A percentile compares a stretch with the other conserved stretches of the same genome.
These are phyloP conservation scores for Cladophialophora carrionii DNA, from an alignment of 2,329 filamentous ascomycete genomes.

Conservation along the genomic window DNA sequence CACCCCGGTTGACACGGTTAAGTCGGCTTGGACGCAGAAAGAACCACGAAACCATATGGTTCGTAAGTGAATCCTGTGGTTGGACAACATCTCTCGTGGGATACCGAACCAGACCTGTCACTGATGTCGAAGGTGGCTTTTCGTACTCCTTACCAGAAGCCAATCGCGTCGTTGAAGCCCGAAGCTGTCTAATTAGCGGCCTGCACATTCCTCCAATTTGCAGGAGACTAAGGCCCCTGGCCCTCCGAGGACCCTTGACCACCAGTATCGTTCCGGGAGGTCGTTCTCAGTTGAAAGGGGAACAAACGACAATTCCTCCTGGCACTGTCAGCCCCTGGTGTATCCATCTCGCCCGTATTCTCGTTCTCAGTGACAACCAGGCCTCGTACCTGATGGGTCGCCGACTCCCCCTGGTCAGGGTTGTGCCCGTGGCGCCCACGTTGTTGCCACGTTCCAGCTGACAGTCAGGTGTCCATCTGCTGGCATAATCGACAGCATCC, in stretches of 20 bases:
- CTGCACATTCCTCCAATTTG: not conserved
- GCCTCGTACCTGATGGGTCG: not conserved
- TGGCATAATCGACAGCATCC: not conserved
- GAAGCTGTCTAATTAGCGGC: not conserved
- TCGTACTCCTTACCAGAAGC: too few species aligned
- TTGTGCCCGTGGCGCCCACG: not conserved
- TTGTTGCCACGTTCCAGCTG: not conserved
- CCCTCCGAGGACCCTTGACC: too few species aligned
- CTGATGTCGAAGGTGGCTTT: not conserved
- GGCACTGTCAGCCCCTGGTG: not conserved
- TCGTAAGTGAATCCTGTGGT: not conserved
- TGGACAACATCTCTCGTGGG: not conserved
- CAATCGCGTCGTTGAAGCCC: not conserved
- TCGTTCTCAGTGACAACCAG: too few species aligned
- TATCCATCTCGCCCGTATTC: not conserved
- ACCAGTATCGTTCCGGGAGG: not conserved
- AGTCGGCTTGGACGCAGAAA: not conserved
- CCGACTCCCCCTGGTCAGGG: not conserved
- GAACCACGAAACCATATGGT: not conserved
- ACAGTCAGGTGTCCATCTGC: not conserved
- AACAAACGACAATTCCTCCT: not conserved
- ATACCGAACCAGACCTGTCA: not conserved
- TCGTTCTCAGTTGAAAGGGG: not conserved
- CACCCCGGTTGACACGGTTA: not conserved
- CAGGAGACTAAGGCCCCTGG: not conserved